Evolutionary conservation across 352 stramenopile species (phyloP).

Genomic region (Globisporangium spiculum): DNA sequence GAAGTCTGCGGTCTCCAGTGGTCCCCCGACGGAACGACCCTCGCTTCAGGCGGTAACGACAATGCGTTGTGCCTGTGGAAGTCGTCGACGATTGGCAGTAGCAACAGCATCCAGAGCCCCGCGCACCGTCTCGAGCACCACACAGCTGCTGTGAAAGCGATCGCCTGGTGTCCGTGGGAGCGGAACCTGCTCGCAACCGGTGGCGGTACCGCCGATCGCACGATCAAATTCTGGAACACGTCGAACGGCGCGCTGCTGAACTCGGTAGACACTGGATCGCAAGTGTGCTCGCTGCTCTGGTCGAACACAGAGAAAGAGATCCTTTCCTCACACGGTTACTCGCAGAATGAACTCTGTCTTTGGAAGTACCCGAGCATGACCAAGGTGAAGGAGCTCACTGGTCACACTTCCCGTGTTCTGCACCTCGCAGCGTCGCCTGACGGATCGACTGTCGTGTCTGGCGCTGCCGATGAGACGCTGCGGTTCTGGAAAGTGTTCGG

Average conservation of each 20-base stretch:
- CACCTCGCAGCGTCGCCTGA: constrained; percentile 97
- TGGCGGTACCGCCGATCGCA: constrained; percentile 96
- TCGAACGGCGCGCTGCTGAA: constrained; percentile 93
- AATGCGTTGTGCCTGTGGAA: constrained; percentile 97
- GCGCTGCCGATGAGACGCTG: constrained; percentile 97
- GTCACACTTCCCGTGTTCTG: constrained; percentile 96
- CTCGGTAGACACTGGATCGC: constrained; percentile 97
- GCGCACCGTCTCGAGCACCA: constrained; percentile 93
- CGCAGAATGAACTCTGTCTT: constrained; percentile 96
- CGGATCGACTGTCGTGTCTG: constrained; percentile 95
- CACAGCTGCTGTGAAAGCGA: constrained; percentile 96
- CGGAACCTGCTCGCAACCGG: constrained; percentile 96
- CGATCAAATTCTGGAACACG: constrained; percentile 99
- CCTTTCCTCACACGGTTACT: constrained; percentile 97
- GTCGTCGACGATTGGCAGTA: constrained; percentile 85
- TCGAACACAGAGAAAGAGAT: constrained; percentile 94
- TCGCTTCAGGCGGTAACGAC: constrained; percentile 98
- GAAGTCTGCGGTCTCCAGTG: constrained; percentile 98
- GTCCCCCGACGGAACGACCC: constrained; percentile 94
- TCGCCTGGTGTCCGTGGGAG: constrained; percentile 99
- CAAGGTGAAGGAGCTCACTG: constrained; percentile 96
- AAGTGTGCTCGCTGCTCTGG: constrained; percentile 97
- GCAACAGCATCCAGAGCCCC: constrained; percentile 48
- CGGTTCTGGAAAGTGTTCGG: constrained; percentile 99
- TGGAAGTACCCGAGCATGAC: constrained; percentile 99